phyloP scores from a whole-genome alignment of 192 early-diverging fungal genomes.

The Oehlia diaphana region DNA sequence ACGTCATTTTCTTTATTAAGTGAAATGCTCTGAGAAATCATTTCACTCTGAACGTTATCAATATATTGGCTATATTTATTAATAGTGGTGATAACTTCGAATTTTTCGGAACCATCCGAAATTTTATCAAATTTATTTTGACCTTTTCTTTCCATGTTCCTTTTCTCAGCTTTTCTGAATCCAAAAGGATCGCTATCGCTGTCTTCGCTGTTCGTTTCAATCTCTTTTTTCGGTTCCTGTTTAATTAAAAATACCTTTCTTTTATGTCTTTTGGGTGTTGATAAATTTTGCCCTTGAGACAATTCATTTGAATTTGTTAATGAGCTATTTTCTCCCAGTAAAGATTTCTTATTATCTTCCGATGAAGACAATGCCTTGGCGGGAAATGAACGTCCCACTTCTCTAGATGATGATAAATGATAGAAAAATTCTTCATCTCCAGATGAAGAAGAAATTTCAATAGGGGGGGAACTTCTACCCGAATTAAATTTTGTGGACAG shows the following conservation, averaged over 20 bases:
- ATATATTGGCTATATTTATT: background rate
- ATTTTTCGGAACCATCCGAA: background rate
- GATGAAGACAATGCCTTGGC: background rate
- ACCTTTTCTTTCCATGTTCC: background rate
- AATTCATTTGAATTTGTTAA: background rate
- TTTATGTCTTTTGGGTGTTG: background rate
- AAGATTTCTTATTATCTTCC: background rate
- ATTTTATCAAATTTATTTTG: background rate
- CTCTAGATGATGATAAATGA: background rate
- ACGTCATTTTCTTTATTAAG: background rate
- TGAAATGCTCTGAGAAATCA: background rate
- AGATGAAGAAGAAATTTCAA: background rate
- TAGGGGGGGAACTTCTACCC: background rate
- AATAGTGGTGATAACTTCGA: background rate
- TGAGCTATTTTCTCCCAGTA: background rate
- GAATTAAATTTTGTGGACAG: background rate
- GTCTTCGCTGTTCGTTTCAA: background rate
- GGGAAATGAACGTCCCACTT: background rate
- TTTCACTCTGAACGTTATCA: background rate
- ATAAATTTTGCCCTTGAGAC: background rate
- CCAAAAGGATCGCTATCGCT: background rate
- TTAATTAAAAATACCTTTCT: background rate
- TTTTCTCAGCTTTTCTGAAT: background rate
- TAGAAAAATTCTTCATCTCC: background rate
- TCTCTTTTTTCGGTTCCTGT: no score